Conservation (phyloP, 1,284 basidiomycete species). For the Coniferiporia weirii region DNA sequence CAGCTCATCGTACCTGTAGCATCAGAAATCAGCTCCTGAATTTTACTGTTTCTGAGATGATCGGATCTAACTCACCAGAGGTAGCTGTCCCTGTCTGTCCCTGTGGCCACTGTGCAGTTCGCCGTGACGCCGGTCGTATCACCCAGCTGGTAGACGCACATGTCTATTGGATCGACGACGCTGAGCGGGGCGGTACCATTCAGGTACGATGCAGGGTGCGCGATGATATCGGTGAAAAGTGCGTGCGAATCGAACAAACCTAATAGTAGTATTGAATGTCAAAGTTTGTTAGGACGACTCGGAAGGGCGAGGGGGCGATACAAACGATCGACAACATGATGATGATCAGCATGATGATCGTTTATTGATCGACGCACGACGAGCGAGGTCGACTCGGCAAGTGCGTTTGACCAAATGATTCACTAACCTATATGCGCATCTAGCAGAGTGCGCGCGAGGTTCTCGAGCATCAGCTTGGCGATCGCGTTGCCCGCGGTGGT, state of each 20-base stretch:
- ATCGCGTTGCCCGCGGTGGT: slow-evolving; percentile 32
- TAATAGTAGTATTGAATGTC: slow-evolving; percentile 6
- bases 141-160: slow-evolving; percentile 27
- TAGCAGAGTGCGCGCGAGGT: slow-evolving; percentile 28
- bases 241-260: slow-evolving; percentile 32
- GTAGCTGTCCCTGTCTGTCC: slow-evolving; percentile 29
- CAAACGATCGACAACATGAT: background rate
- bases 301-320: no score
- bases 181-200: slow-evolving; percentile 33
- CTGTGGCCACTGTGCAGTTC: slow-evolving; percentile 26
- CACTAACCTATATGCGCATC: slow-evolving; percentile 34
- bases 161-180: slow-evolving; percentile 27
- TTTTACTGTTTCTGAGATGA: no score
- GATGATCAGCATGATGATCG: background rate
- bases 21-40: background rate
- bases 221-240: slow-evolving; percentile 32
- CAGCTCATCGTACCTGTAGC: slow-evolving; percentile 25
- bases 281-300: no score
- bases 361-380: no score
- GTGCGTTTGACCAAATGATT: no score
- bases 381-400: no score
- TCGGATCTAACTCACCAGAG: slow-evolving; percentile 24
- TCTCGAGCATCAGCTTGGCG: slow-evolving; percentile 29
- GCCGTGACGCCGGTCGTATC: slow-evolving; percentile 19
- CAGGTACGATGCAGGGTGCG: slow-evolving; percentile 29